These are phyloP conservation scores for Linum tenue DNA, from an alignment of 345 rosid species.

Conservation along the genomic window DNA sequence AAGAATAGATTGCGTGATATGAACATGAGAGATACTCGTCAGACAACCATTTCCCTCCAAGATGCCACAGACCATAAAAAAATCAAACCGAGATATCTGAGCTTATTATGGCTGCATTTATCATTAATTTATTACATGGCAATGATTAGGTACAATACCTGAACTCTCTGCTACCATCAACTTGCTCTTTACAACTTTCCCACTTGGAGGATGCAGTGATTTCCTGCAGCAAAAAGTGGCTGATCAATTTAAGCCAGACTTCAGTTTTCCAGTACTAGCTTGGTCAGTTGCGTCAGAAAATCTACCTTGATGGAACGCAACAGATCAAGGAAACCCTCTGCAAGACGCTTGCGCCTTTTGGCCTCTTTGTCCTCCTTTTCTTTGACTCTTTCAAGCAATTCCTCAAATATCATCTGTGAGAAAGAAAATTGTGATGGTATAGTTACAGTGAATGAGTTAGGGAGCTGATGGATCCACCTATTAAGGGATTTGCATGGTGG, in stretches of 20 bases:
- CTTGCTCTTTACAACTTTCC: constrained; percentile 59
- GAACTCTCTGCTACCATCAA: constrained; percentile 70
- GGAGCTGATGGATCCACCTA: neutral
- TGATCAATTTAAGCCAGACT: constrained; percentile 14
- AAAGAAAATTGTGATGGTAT: neutral
- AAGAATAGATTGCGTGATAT: too few species aligned
- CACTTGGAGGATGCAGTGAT: constrained; percentile 69
- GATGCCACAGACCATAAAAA: neutral
- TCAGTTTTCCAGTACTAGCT: neutral
- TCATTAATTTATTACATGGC: neutral
- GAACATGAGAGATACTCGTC: too few species aligned
- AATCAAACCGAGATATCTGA: neutral
- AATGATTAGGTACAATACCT: constrained; percentile 37
- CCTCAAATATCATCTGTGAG: constrained; percentile 65
- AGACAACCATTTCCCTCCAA: neutral
- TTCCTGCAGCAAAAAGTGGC: constrained; percentile 44
- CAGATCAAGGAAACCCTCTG: constrained; percentile 38
- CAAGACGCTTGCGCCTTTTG: constrained; percentile 62
- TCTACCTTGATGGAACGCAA: constrained; percentile 36
- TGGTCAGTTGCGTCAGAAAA: neutral
- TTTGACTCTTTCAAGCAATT: constrained; percentile 67
- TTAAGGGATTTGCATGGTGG: too few species aligned
- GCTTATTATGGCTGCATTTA: neutral
- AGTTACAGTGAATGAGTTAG: neutral
- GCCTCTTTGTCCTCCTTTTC: constrained; percentile 93